Base-by-base conservation (phyloP, 1,284 basidiomycete species). In the Trichosporon ovoides region DNA sequence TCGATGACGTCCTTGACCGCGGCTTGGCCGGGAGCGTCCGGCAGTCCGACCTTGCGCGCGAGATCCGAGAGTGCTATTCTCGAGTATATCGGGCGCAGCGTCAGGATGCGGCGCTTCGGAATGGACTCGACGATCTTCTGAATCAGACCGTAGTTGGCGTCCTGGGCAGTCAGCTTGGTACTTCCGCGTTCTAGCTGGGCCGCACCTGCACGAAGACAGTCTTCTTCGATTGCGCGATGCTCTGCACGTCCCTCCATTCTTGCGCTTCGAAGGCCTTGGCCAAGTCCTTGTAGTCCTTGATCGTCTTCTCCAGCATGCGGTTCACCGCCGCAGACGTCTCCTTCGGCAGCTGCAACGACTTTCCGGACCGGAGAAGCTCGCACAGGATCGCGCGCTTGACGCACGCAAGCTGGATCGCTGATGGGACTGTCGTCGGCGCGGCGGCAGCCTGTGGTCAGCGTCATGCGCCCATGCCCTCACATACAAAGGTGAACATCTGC, bases 341-440 rank as follows among this genome's bases (percentile, higher is more conserved):
- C 54, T 65, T 67, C 16, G 73, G 70, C 54, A 66, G 69, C 9
- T 49, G 20, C 20, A 68, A 22, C 13, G 60, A 38, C 67, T 68
- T 52, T 22, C 74, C 74, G 6, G 65, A 66, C 19, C 52, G 51
- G 22, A 76, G 59, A 0, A 74, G 46, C 50, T 72, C 70, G 55
- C 71, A 74, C 9, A 76, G 65, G 24, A 74, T 66, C 3, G 74
- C 74, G 33, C 74, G 66, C 54, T 75, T 75, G 1, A 69, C 72
- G 35, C 62, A 66, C 10, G 69, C 62, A 1, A 73, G 35, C 55
- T 75, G 74, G 38, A 75, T 69, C 14, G 71, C 74, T 1, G 74
- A 75, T 1, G 65, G 58, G 6, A 64, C 57, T 2, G 56, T 19
- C 2, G 71, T 71, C 2, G 72, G 71, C 16, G 68, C 58, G 4